Evolutionary conservation across 225 moss, liverwort and hornwort species (phyloP), one percentile per base, ranked within the genome.

Genomic region (Polytrichum commune): DNA sequence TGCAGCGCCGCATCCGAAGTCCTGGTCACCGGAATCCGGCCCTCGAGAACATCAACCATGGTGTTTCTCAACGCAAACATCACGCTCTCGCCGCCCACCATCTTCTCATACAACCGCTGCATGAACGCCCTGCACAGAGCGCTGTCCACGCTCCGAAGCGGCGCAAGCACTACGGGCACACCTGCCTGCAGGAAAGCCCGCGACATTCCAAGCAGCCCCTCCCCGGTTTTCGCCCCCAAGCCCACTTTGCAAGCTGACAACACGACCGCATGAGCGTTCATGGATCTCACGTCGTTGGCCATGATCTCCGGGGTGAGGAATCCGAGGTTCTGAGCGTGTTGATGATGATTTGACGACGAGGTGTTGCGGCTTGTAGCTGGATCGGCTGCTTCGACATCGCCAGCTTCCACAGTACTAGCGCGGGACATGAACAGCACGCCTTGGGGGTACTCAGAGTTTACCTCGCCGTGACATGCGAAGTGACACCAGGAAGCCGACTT

Each of bases 1-100:
- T n/a, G 18, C 64, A 65, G 26, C 7, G 5, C 10, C 19, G 13
- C 29, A 24, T 65, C 29, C 22, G 18, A 8, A 29, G 27, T 2
- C 0, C 32, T 32, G 32, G 32, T 32, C 7, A 65, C 27, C 8
- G 25, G 25, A 26, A 65, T 4, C 18, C 27, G 1, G 19, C 62
- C 54, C 13, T 68, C 2, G 1, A 75, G 32, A 4, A 69, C 75
- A 75, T 75, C 75, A 54, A 75, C 54, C 75, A 75, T 69, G 63
- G 69, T 63, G 7, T 63, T 69, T 6, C 54, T 28, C 25, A 75
- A 30, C 9, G 75, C 63, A 63, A 63, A 63, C 62, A 75, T 75
- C 9, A 69, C 69, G 69, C 35, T 75, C 63, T 69, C 54, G 4
- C 75, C 55, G 5, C 8, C 60, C 27, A 75, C 62, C 19, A 63